Evolutionary conservation across 257 asterid species (phyloP).

Genomic region (Ilex asprella): DNA sequence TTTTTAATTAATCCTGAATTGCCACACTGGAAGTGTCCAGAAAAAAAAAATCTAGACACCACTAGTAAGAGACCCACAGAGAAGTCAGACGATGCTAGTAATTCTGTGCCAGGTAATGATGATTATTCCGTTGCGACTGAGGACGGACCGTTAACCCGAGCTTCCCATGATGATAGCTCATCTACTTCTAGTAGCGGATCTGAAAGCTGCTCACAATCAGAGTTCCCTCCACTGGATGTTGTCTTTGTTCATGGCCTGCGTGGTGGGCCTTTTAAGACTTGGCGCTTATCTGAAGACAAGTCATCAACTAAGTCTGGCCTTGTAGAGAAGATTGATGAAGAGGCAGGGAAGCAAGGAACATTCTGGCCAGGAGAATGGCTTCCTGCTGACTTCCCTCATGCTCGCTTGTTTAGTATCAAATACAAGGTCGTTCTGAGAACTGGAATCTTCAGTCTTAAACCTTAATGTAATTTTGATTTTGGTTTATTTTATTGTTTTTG

Average conservation of each 20-base stretch:
- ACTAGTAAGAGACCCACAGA: neutral
- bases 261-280: conserved; percentile 97
- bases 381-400: conserved; percentile 86
- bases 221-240: conserved; percentile 68
- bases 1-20: conserved; percentile 77
- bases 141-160: conserved; percentile 20
- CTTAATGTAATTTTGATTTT: neutral
- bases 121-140: conserved; percentile 34
- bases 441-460: neutral
- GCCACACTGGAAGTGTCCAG: conserved; percentile 83
- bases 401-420: conserved; percentile 85
- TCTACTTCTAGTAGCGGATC: conserved; percentile 52
- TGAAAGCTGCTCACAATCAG: conserved; percentile 35
- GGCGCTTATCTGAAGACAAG: conserved; percentile 97
- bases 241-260: conserved; percentile 97
- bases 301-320: conserved; percentile 97
- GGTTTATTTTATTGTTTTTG: neutral
- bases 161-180: conserved; percentile 24
- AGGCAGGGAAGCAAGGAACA: conserved; percentile 95
- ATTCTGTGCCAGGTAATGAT: conserved; percentile 27
- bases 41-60: conserved; percentile 8
- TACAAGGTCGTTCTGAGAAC: conserved; percentile 55
- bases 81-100: conserved; percentile 22
- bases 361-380: conserved; percentile 99
- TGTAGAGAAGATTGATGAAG: conserved; percentile 98